Percentiles rank a stretch among this genome's conserved stretches.
phyloP scores from a whole-genome alignment of 768 basidiomycete species.

The Suillus brevipes region DNA sequence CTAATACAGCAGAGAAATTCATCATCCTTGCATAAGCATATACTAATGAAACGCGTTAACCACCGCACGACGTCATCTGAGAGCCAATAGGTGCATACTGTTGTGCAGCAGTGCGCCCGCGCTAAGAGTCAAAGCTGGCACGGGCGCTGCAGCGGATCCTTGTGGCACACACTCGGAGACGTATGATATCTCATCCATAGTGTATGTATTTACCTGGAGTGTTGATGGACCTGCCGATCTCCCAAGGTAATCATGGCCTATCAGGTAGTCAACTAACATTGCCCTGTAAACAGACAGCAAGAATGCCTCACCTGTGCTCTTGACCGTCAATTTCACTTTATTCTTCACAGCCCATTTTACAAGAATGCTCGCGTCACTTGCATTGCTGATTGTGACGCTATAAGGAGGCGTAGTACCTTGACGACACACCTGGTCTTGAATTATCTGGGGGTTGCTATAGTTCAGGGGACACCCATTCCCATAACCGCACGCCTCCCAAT shows the following conservation, averaged over 20 bases:
- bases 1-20: constrained; percentile 20
- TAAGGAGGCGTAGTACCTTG: constrained; percentile 26
- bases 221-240: constrained; percentile 26
- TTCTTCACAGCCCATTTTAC: constrained; percentile 22
- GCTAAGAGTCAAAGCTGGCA: constrained; percentile 20
- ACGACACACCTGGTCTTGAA: constrained; percentile 12
- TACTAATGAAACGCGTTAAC: constrained; percentile 10
- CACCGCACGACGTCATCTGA: not conserved
- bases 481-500: constrained; percentile 25
- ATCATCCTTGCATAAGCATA: constrained; percentile 16
- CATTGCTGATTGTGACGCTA: constrained; percentile 18
- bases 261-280: not conserved
- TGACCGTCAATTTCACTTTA: constrained; percentile 22
- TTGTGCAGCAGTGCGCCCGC: constrained; percentile 18
- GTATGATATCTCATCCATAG: constrained; percentile 15
- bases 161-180: constrained; percentile 19
- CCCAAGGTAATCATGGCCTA: constrained; percentile 25
- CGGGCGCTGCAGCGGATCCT: constrained; percentile 16
- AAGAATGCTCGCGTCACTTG: constrained; percentile 22
- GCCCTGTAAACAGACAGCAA: not conserved
- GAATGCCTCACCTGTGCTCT: constrained; percentile 21
- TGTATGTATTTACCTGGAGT: constrained; percentile 25
- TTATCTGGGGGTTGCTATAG: constrained; percentile 18
- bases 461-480: constrained; percentile 21
- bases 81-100: constrained; percentile 13